Conservation (phyloP, 2,329 filamentous ascomycete genomes). For the Alternaria atra region DNA sequence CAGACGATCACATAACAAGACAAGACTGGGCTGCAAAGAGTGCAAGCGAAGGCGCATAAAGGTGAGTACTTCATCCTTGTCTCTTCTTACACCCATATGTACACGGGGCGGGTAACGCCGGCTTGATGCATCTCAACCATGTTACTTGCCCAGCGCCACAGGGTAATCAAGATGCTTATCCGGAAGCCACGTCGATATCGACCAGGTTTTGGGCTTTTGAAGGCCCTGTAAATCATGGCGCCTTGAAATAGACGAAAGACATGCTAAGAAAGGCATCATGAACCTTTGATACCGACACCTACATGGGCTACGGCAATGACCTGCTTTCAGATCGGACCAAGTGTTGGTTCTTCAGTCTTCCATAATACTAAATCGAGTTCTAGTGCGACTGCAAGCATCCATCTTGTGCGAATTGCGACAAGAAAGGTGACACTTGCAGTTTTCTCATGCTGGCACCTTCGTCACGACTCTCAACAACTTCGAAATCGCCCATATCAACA, state of each 20-base stretch:
- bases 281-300: background rate
- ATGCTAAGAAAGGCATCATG: background rate
- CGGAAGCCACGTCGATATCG: background rate
- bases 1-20: constrained; percentile 47
- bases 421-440: constrained; percentile 43
- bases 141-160: background rate
- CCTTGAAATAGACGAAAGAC: background rate
- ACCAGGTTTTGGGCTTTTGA: background rate
- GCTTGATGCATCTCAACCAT: background rate
- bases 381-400: constrained; percentile 48
- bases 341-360: background rate
- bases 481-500: constrained; percentile 16
- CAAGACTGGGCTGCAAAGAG: constrained; percentile 45
- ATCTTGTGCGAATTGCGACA: constrained; percentile 45
- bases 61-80: constrained; percentile 25
- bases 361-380: constrained; percentile 22
- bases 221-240: background rate
- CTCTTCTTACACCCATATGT: background rate
- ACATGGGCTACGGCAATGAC: background rate
- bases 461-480: constrained; percentile 34
- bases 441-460: constrained; percentile 46
- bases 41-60: constrained; percentile 50
- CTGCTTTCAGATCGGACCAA: background rate
- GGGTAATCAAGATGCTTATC: background rate
- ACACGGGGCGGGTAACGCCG: background rate